Evolutionary conservation across 306 rosid species (phyloP).

Genomic region (Spatholobus suberectus): DNA sequence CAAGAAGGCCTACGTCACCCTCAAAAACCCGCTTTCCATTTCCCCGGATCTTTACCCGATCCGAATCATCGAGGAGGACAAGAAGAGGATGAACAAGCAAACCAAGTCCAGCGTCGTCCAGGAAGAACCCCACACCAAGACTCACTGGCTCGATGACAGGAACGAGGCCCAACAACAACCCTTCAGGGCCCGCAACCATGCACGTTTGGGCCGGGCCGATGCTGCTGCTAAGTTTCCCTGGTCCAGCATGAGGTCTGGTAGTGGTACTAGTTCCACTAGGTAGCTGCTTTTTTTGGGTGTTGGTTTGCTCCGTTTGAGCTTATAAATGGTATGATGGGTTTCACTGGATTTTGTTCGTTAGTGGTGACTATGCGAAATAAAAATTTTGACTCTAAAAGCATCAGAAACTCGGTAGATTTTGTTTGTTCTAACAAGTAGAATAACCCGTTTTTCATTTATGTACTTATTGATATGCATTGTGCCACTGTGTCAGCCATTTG

Average conservation of each 20-base stretch:
- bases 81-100: slow-evolving; percentile 57
- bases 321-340: neutral
- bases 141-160: slow-evolving; percentile 74
- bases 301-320: neutral
- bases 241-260: slow-evolving; percentile 73
- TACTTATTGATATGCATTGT: too few species aligned
- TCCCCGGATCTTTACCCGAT: slow-evolving; percentile 68
- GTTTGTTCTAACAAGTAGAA: neutral
- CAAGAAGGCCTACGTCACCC: slow-evolving; percentile 89
- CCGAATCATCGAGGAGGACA: slow-evolving; percentile 61
- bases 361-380: slow-evolving; percentile 16
- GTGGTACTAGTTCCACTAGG: slow-evolving; percentile 49
- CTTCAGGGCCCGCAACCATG: neutral
- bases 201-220: neutral
- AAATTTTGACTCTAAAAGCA: neutral
- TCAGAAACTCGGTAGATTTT: neutral
- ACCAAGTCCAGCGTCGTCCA: slow-evolving; percentile 58
- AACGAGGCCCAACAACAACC: slow-evolving; percentile 24
- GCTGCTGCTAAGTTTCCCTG: slow-evolving; percentile 76
- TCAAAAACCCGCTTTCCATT: slow-evolving; percentile 68
- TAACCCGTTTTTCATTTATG: too few species aligned
- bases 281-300: slow-evolving; percentile 36
- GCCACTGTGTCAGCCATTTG: too few species aligned
- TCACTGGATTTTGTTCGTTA: slow-evolving; percentile 13
- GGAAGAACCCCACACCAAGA: slow-evolving; percentile 55